Evolutionary conservation across 2,329 filamentous ascomycete genomes (phyloP), one percentile per base, ranked within the genome.

Genomic region (Colletotrichum agaves): DNA sequence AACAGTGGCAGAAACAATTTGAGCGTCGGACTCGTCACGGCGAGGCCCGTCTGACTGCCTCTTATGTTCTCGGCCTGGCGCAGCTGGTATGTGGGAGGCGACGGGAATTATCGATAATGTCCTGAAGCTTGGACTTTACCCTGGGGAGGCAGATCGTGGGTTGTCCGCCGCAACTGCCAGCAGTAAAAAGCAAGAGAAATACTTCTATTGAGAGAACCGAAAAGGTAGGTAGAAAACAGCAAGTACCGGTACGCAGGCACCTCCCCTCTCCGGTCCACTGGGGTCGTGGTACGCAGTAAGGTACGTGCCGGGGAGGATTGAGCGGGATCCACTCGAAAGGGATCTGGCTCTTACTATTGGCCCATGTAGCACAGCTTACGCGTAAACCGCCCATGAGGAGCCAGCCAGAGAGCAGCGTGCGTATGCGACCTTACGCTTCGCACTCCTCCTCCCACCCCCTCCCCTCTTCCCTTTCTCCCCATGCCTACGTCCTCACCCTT

Each of bases 281-380:
- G 63, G 41, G 58, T 67, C 55, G 63, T 62, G 60, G 61, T 70
- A n/a, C n/a, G n/a, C n/a, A n/a, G n/a, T n/a, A n/a, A n/a, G n/a
- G n/a, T n/a, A 66, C 61, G 68, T 70, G 56, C 70, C 61, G 57
- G 53, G 62, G 59, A 56, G 58, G 61, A 69, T 57, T 65, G 47
- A 60, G 31, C 44, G 27, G 52, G 53, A 27, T 39, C 70, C 70
- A 69, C 70, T 63, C 33, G 33, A 15, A 3, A 67, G 2, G 33
- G 27, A 61, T 50, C 47, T 61, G 35, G 39, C 11, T 10, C 19
- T 43, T 59, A 15, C 8, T 33, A 76, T 76, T 76, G 74, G 74
- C 55, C 56, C 21, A 57, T 63, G 69, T 69, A 70, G 66, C 70
- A 72, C 72, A 74, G 75, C 74, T 76, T 72, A 76, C 75, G 75